Conservation (phyloP, 176 grass and related monocot species). For the Carex parvula region DNA sequence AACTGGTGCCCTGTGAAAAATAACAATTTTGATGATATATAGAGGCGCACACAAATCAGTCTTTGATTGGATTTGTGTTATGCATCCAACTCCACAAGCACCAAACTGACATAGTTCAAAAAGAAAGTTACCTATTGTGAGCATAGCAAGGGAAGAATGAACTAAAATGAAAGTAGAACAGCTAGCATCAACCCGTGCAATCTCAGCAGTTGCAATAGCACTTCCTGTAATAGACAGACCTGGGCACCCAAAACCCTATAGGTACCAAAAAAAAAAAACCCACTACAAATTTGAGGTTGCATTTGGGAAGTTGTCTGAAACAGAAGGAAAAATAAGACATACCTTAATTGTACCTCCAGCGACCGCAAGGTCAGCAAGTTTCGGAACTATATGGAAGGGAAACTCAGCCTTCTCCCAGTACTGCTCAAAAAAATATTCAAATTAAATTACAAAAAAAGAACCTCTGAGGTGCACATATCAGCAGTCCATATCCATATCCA, state of each 20-base stretch:
- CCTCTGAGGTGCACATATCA: not conserved
- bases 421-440: slow-evolving; percentile 27
- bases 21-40: not conserved
- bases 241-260: slow-evolving; percentile 74
- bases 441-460: not conserved
- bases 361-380: slow-evolving; percentile 57
- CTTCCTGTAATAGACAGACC: slow-evolving; percentile 58
- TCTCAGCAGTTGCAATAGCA: slow-evolving; percentile 72
- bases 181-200: slow-evolving; percentile 89
- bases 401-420: slow-evolving; percentile 93
- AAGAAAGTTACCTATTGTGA: slow-evolving; percentile 58
- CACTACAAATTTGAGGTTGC: not conserved
- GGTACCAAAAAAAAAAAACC: not conserved
- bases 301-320: not conserved
- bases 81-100: not conserved
- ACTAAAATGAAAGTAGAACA: slow-evolving; percentile 86
- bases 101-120: not conserved
- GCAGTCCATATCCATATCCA: not conserved
- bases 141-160: slow-evolving; percentile 83
- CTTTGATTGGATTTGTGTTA: not conserved
- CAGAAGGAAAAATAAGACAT: not conserved
- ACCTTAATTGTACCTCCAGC: slow-evolving; percentile 77
- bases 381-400: slow-evolving; percentile 65
- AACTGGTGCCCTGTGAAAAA: not conserved
- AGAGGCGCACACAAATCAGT: not conserved